These are phyloP conservation scores for Naegleria gruberi DNA, from an alignment of 208 protist species.

Conservation along the genomic window DNA sequence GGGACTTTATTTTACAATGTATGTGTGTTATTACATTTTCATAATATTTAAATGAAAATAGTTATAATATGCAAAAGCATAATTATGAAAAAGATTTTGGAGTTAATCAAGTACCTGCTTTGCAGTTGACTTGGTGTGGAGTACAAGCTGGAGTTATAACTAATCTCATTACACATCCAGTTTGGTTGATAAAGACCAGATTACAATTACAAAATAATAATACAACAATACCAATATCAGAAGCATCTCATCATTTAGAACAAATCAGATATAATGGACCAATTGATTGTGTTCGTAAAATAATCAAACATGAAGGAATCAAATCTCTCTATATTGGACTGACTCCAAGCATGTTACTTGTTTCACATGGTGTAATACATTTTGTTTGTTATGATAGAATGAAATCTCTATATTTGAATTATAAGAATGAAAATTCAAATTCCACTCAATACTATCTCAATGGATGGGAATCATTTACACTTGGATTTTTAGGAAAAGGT, in stretches of 20 bases:
- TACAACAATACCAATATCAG: background rate
- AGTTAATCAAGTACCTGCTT: background rate
- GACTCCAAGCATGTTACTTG: slow-evolving; percentile 37
- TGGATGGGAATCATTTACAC: slow-evolving; percentile 24
- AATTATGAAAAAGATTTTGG: background rate
- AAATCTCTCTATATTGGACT: slow-evolving; percentile 32
- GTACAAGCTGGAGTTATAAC: slow-evolving; percentile 35
- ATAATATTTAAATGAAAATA: background rate
- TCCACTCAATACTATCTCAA: slow-evolving; percentile 11
- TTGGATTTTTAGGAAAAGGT: slow-evolving; percentile 35
- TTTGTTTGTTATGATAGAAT: slow-evolving; percentile 48
- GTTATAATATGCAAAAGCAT: background rate
- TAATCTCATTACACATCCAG: slow-evolving; percentile 41
- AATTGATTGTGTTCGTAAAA: slow-evolving; percentile 24
- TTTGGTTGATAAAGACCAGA: slow-evolving; percentile 57
- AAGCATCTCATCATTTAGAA: no score
- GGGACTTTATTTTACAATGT: slow-evolving; percentile 15
- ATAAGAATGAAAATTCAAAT: background rate
- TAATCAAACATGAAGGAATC: slow-evolving; percentile 28
- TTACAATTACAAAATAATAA: slow-evolving; percentile 41
- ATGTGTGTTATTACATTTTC: background rate
- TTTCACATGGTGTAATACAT: slow-evolving; percentile 43
- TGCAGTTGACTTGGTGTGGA: slow-evolving; percentile 3
- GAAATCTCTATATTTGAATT: slow-evolving; percentile 28
- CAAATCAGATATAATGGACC: slow-evolving; percentile 23